Base-by-base conservation (phyloP, 1,139 yeast species). In the Trichomonascaceae sp. region DNA sequence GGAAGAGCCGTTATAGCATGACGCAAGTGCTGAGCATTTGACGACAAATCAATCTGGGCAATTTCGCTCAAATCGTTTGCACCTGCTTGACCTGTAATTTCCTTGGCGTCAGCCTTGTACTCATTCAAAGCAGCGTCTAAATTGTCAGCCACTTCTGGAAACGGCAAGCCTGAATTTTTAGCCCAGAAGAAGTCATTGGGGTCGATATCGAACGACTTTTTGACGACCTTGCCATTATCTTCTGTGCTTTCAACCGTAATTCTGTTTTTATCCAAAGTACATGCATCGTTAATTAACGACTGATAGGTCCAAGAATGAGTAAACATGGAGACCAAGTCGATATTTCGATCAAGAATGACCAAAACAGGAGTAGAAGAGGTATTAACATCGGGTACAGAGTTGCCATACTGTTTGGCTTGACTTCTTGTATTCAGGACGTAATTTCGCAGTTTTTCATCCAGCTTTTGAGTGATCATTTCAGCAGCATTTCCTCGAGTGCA, bases 301-400 rank as follows among this genome's bases (percentile, higher is more conserved):
- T 93, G 96, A 68, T 93, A 93, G 52, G 95, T 90, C 98, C 99
- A 91, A 6, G 97, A 89, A 70, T 93, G 99, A 1, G 95, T 82
- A 68, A 95, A 84, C 98, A 93, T 91, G 27, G 96, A 85, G 1
- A 93, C 85, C 59, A 95, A 76, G 70, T 95, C 98, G 57, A 93
- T 78, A 64, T 87, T 88, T 67, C 99, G 80, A 70, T 93, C 99
- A 56, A 91, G 73, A 53, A 93, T 72, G 43, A 95, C 78, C 63
- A 93, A 75, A 15, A 93, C 97, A 3, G 88, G 82, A 58, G 96
- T 48, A 27, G 27, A 43, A 6, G 76, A 57, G 81, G 41, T 22
- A 32, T 53, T 10, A 43, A 27, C 8, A 22, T 50, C n/a, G 19
- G 19, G 18, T 20, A 17, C 43, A 20, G 22, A 13, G 47, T 18